Percentiles rank a stretch among this genome's conserved stretches.
These are phyloP conservation scores for Heliocybe sulcata DNA, from an alignment of 1,284 basidiomycete species.

Conservation along the genomic window DNA sequence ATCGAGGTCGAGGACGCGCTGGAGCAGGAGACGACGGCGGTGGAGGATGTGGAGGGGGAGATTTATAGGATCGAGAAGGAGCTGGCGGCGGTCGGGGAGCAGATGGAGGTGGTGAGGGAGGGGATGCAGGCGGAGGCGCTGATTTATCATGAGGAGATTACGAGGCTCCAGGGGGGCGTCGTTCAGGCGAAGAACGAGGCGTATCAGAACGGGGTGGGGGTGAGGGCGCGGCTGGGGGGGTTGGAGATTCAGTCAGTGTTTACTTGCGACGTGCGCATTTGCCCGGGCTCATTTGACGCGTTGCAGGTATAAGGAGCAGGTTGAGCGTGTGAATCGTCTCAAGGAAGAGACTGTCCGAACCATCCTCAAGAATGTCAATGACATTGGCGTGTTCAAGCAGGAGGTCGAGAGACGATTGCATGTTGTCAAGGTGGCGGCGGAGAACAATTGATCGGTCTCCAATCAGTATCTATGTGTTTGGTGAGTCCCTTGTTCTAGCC, in stretches of 20 bases:
- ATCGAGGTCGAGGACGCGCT: constrained; percentile 76
- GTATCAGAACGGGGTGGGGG: constrained; percentile 69
- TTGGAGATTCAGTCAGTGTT: constrained; percentile 43
- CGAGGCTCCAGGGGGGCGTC: constrained; percentile 58
- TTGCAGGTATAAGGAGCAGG: constrained; percentile 65
- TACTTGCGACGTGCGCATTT: background rate
- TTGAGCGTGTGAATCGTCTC: constrained; percentile 61
- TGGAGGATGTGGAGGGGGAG: constrained; percentile 73
- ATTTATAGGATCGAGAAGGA: constrained; percentile 64
- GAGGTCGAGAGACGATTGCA: constrained; percentile 63
- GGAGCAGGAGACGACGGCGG: constrained; percentile 67
- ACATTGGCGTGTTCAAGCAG: constrained; percentile 71
- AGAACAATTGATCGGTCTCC: constrained; percentile 32
- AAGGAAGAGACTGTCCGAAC: constrained; percentile 71
- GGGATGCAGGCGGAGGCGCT: constrained; percentile 67
- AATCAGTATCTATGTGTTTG: background rate
- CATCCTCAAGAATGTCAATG: constrained; percentile 76
- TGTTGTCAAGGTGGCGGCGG: constrained; percentile 60
- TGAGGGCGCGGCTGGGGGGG: constrained; percentile 68
- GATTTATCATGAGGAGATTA: constrained; percentile 53
- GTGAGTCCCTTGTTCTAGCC: too few relatives aligned
- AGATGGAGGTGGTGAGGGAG: constrained; percentile 77
- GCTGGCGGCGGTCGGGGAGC: constrained; percentile 56
- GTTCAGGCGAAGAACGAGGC: constrained; percentile 66
- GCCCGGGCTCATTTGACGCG: background rate